phyloP scores from a whole-genome alignment of 345 rosid genomes.

The Microthlaspi erraticum region DNA sequence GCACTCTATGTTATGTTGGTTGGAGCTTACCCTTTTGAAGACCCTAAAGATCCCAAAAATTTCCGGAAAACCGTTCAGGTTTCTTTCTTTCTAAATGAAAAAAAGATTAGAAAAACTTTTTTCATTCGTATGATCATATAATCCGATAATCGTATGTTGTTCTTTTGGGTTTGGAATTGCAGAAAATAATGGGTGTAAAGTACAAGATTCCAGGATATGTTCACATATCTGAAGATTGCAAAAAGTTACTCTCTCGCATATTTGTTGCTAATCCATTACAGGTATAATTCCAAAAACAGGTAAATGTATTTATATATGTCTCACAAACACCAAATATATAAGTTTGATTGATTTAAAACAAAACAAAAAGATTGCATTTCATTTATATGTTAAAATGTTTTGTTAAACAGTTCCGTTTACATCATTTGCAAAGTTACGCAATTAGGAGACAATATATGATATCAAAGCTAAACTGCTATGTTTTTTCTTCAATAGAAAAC shows the following conservation, averaged over 20 bases:
- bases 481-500: not conserved
- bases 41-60: constrained; percentile 69
- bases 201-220: constrained; percentile 87
- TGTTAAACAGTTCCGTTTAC: no score
- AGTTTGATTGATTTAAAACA: not conserved
- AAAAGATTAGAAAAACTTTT: no score
- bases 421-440: not conserved
- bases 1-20: constrained; percentile 85
- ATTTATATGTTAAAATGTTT: no score
- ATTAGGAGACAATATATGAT: no score
- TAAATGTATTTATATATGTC: no score
- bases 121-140: not conserved
- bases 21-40: constrained; percentile 86
- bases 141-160: not conserved
- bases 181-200: constrained; percentile 86
- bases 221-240: constrained; percentile 75
- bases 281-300: constrained; percentile 47
- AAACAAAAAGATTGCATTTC: not conserved
- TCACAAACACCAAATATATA: no score
- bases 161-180: constrained; percentile 36
- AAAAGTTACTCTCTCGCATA: constrained; percentile 67
- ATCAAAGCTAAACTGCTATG: not conserved
- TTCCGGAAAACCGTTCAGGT: constrained; percentile 78
- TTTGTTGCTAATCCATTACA: constrained; percentile 81
- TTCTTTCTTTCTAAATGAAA: not conserved